phyloP scores from a whole-genome alignment of 139 green algal species.

The Chlamydomonas urium region DNA sequence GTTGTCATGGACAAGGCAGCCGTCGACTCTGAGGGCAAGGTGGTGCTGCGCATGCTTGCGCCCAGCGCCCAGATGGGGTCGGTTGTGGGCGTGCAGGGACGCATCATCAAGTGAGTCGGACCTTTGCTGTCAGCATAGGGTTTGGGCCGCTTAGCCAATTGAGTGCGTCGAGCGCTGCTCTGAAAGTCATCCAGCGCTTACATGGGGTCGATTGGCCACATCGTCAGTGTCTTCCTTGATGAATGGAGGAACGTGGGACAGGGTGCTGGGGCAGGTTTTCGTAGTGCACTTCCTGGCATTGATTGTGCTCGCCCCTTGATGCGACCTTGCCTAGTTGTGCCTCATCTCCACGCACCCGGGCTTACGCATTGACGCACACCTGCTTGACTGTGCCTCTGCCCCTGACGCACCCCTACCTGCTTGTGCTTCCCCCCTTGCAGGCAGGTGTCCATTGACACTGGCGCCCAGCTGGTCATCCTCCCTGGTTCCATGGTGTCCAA shows the following conservation, averaged over 20 bases:
- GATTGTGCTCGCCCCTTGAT: neutral
- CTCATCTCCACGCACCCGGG: no score
- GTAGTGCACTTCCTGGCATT: neutral
- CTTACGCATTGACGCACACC: no score
- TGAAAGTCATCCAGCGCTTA: no score
- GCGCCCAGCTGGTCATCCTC: neutral
- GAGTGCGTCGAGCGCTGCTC: no score
- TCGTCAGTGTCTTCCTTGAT: no score
- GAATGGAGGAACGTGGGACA: no score
- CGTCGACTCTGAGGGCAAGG: neutral
- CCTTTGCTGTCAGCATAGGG: no score
- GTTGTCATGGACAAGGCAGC: neutral
- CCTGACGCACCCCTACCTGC: no score
- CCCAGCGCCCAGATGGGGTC: constrained; percentile 19
- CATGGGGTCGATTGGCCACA: no score
- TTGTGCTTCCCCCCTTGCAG: neutral
- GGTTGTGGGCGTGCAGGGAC: constrained; percentile 22
- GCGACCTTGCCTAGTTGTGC: no score
- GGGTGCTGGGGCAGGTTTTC: no score
- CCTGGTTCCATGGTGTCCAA: neutral
- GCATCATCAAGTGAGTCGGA: constrained; percentile 22
- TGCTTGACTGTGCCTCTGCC: no score
- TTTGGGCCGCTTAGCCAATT: constrained; percentile 1
- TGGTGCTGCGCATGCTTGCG: constrained; percentile 4
- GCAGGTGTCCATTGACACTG: constrained; percentile 13